phyloP scores from a whole-genome alignment of 2,329 filamentous ascomycete genomes.

The Alternaria brassicae region DNA sequence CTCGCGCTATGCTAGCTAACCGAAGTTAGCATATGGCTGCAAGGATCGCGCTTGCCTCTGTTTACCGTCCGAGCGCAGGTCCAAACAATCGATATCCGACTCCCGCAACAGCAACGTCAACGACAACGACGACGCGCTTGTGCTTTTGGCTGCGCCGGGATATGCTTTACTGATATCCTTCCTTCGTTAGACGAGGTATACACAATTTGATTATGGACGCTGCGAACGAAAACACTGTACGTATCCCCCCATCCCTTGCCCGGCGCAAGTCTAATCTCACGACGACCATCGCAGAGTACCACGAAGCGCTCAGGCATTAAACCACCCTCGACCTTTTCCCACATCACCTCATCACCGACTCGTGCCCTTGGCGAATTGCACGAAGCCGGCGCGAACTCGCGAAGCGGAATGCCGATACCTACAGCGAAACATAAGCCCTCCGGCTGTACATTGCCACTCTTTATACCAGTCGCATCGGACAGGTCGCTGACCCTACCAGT shows the following conservation, averaged over 20 bases:
- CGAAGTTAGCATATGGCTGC: conserved; percentile 6
- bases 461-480: conserved; percentile 12
- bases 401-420: conserved; percentile 57
- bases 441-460: conserved; percentile 50
- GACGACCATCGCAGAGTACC: conserved; percentile 25
- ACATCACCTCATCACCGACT: conserved; percentile 32
- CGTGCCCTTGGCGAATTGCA: conserved; percentile 59
- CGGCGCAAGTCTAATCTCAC: conserved; percentile 22
- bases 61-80: conserved; percentile 18
- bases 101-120: conserved; percentile 6
- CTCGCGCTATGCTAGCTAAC: conserved; percentile 2
- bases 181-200: conserved; percentile 4
- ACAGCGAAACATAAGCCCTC: conserved; percentile 61
- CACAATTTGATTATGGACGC: conserved; percentile 25
- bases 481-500: conserved; percentile 44
- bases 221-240: conserved; percentile 43
- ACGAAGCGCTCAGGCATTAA: conserved; percentile 43
- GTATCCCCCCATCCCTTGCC: conserved; percentile 9
- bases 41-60: conserved; percentile 14
- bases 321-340: conserved; percentile 35
- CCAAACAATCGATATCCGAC: conserved; percentile 19
- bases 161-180: conserved; percentile 17
- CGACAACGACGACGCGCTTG: conserved; percentile 11
- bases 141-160: conserved; percentile 6
- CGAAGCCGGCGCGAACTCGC: conserved; percentile 61